These are phyloP conservation scores for Paramarasmius palmivorus DNA, from an alignment of 1,284 basidiomycete genomes.

Conservation along the genomic window DNA sequence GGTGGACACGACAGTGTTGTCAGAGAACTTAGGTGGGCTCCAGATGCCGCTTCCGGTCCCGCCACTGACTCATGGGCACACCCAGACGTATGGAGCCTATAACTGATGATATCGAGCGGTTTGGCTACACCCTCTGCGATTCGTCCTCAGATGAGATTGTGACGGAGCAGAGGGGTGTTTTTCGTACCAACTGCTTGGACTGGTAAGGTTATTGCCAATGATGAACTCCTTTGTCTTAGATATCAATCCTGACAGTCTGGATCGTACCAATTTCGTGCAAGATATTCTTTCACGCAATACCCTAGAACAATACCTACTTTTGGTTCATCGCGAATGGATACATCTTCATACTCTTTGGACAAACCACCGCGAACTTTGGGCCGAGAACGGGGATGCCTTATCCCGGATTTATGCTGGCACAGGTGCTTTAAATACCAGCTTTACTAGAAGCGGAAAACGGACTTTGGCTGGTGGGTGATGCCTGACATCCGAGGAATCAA, in stretches of 20 bases:
- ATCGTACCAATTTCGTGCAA: constrained; percentile 98
- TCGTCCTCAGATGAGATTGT: constrained; percentile 64
- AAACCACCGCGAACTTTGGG: constrained; percentile 93
- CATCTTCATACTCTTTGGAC: constrained; percentile 75
- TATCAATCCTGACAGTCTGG: constrained; percentile 59
- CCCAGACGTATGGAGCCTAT: constrained; percentile 62
- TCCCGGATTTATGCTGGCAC: constrained; percentile 96
- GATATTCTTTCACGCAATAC: constrained; percentile 84
- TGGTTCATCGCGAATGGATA: constrained; percentile 76
- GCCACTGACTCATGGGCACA: constrained; percentile 12
- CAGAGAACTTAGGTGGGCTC: constrained; percentile 66
- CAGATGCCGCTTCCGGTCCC: constrained; percentile 4
- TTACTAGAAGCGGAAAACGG: constrained; percentile 91
- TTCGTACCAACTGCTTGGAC: constrained; percentile 95
- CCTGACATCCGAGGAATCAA: constrained; percentile 4
- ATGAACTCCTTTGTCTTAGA: constrained; percentile 14
- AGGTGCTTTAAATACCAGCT: constrained; percentile 94
- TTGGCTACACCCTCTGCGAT: constrained; percentile 86
- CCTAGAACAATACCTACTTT: constrained; percentile 72
- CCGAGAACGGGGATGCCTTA: constrained; percentile 91
- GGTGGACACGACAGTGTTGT: constrained; percentile 89
- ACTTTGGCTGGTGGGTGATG: constrained; percentile 71
- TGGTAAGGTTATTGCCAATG: constrained; percentile 55
- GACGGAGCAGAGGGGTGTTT: constrained; percentile 85
- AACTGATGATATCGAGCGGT: constrained; percentile 69